These are phyloP conservation scores for Liriodendron chinense DNA, from an alignment of 164 flowering plant genomes.

Conservation along the genomic window DNA sequence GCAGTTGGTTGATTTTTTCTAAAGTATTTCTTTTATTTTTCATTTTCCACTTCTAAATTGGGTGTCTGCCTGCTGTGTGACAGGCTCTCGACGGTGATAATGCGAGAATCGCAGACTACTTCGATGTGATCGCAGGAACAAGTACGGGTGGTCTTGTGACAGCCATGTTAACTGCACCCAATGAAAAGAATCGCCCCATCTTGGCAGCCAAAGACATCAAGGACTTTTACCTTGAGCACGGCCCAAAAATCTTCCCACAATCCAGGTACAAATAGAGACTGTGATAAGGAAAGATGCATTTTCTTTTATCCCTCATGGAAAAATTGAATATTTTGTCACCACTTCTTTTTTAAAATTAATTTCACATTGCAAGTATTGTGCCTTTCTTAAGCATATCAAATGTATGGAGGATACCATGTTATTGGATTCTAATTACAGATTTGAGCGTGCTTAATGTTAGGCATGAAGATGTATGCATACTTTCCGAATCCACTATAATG, in stretches of 20 bases:
- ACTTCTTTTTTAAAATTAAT: no score
- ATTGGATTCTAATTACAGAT: no score
- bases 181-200: slow-evolving; percentile 8
- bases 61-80: background rate
- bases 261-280: background rate
- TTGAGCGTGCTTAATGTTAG: no score
- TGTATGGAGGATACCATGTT: no score
- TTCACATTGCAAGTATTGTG: no score
- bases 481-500: no score
- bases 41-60: background rate
- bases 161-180: slow-evolving; percentile 7
- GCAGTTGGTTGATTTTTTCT: background rate
- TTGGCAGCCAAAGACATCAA: slow-evolving; percentile 3
- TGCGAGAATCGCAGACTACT: slow-evolving; percentile 15
- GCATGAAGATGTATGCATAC: no score
- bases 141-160: slow-evolving; percentile 12
- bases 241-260: slow-evolving; percentile 14
- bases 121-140: slow-evolving; percentile 14
- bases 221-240: slow-evolving; percentile 6
- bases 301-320: no score
- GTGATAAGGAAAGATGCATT: background rate
- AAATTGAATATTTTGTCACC: no score
- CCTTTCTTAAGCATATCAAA: no score
- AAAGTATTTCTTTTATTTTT: background rate
- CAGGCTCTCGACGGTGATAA: slow-evolving; percentile 12